These are phyloP conservation scores for Canavalia ensiformis DNA, from an alignment of 306 rosid genomes.

Conservation along the genomic window DNA sequence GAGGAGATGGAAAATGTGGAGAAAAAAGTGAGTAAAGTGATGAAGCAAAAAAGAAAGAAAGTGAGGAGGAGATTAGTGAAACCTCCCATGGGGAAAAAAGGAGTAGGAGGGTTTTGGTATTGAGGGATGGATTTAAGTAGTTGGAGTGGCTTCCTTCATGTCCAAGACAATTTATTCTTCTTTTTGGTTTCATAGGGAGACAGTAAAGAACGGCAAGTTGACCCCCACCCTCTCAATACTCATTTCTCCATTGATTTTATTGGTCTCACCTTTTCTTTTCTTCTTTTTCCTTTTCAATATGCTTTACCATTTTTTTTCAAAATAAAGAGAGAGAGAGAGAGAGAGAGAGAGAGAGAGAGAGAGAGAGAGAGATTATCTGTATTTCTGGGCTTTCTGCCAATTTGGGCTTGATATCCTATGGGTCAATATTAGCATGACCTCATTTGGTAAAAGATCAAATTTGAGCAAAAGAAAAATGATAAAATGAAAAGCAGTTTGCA, in stretches of 20 bases:
- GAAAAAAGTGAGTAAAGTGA: constrained; percentile 45
- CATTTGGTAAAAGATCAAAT: no score
- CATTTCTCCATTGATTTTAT: not conserved
- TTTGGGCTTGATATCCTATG: no score
- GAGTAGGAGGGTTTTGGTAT: not conserved
- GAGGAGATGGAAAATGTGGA: constrained; percentile 47
- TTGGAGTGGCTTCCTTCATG: constrained; percentile 37
- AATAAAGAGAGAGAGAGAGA: no score
- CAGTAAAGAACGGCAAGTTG: constrained; percentile 32
- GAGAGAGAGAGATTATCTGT: no score
- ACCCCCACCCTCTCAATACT: not conserved
- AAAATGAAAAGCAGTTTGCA: no score
- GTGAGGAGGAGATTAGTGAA: constrained; percentile 34
- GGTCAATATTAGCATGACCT: no score
- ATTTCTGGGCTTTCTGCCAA: no score
- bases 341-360: no score
- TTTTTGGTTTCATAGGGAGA: constrained; percentile 28
- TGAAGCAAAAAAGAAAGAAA: constrained; percentile 41
- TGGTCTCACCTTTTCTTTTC: not conserved
- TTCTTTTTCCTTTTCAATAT: not conserved
- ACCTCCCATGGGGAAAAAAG: constrained; percentile 48
- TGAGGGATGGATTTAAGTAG: not conserved
- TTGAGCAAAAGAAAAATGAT: no score
- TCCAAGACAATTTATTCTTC: constrained; percentile 32
- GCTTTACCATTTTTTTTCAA: no score